Conservation (phyloP, 2,329 filamentous ascomycete species). For the Aureobasidium musti region DNA sequence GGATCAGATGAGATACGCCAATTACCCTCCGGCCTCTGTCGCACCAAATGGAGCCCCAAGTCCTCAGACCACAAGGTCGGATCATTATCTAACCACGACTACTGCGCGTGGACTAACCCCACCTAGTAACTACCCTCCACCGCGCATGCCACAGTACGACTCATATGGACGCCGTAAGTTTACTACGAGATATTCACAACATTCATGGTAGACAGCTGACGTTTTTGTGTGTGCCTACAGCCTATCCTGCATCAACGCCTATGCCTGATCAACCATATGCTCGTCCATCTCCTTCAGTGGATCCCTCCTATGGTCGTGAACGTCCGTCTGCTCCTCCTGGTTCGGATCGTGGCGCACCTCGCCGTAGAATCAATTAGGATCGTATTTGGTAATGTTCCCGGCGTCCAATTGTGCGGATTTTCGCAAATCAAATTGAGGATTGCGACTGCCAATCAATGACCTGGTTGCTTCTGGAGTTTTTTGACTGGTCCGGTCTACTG, state of each 20-base stretch:
- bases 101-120: slow-evolving; percentile 16
- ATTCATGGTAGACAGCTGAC: not conserved
- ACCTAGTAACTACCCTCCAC: slow-evolving; percentile 26
- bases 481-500: no score
- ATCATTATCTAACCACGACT: not conserved
- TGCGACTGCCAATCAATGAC: not conserved
- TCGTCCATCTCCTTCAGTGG: slow-evolving; percentile 24
- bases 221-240: not conserved
- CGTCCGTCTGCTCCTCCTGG: slow-evolving; percentile 18
- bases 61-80: slow-evolving; percentile 27
- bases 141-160: slow-evolving; percentile 28
- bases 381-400: not conserved
- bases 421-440: not conserved
- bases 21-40: slow-evolving; percentile 19
- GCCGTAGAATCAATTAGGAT: slow-evolving; percentile 24
- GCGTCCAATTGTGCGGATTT: no score
- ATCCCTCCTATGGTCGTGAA: slow-evolving; percentile 11
- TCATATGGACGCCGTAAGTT: slow-evolving; percentile 32
- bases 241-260: slow-evolving; percentile 2
- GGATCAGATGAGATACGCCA: slow-evolving; percentile 38
- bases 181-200: not conserved
- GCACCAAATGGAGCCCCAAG: slow-evolving; percentile 14
- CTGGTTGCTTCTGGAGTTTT: not conserved
- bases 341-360: slow-evolving; percentile 25
- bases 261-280: slow-evolving; percentile 23